Evolutionary conservation across 192 early-diverging fungal species (phyloP).

Genomic region (Rhizophagus clarus): DNA sequence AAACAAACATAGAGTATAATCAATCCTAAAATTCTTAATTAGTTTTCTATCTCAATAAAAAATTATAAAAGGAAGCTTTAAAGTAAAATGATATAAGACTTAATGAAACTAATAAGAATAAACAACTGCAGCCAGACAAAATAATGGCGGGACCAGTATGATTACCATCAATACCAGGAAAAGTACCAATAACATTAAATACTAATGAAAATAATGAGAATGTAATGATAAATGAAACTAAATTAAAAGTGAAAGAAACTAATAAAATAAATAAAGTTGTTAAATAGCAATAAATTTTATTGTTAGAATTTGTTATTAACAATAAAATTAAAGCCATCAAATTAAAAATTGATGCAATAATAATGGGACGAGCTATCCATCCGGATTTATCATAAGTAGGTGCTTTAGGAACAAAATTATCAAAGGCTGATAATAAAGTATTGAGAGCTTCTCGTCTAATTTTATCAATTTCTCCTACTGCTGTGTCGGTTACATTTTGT

Average conservation of each 20-base stretch:
- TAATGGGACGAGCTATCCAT: too few relatives aligned
- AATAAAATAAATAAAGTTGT: neutral
- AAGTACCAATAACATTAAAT: conserved; percentile 1
- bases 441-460: too few relatives aligned
- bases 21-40: too few relatives aligned
- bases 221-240: neutral
- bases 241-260: neutral
- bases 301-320: neutral
- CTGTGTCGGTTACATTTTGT: too few relatives aligned
- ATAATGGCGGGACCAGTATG: conserved; percentile 1
- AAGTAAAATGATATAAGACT: neutral
- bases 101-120: conserved; percentile 1
- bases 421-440: too few relatives aligned
- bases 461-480: too few relatives aligned
- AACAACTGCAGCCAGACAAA: neutral
- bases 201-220: conserved; percentile 21
- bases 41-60: too few relatives aligned
- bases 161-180: conserved; percentile 22
- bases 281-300: too few relatives aligned
- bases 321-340: conserved; percentile 2
- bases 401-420: too few relatives aligned
- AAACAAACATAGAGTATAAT: too few relatives aligned
- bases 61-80: too few relatives aligned
- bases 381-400: too few relatives aligned
- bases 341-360: neutral